Conservation (phyloP, 345 rosid species). For the Arabidopsis thaliana region TAIR10.1 NC_003070.9:4714001-4714500, state of each 20-base stretch:
- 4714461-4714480: slow-evolving; percentile 45
- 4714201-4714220: slow-evolving; percentile 72
- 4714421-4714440: slow-evolving; percentile 47
- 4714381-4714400: slow-evolving; percentile 84
- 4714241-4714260: not conserved
- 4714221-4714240: slow-evolving; percentile 62
- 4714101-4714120: slow-evolving; percentile 21
- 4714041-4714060: slow-evolving; percentile 74
- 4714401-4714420: slow-evolving; percentile 45
- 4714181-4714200: slow-evolving; percentile 74
- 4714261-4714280: slow-evolving; percentile 50
- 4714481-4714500: slow-evolving; percentile 57
- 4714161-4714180: slow-evolving; percentile 87
- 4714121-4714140: slow-evolving; percentile 48
- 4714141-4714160: slow-evolving; percentile 85
- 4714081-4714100: slow-evolving; percentile 43
- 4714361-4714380: slow-evolving; percentile 87
- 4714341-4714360: slow-evolving; percentile 79
- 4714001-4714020: slow-evolving; percentile 52
- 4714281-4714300: slow-evolving; percentile 68
- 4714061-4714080: slow-evolving; percentile 71
- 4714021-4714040: slow-evolving; percentile 58
- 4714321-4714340: slow-evolving; percentile 93
- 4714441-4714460: slow-evolving; percentile 52
- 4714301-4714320: slow-evolving; percentile 87